phyloP scores from a whole-genome alignment of 768 basidiomycete species.

The Rubroboletus satanas region DNA sequence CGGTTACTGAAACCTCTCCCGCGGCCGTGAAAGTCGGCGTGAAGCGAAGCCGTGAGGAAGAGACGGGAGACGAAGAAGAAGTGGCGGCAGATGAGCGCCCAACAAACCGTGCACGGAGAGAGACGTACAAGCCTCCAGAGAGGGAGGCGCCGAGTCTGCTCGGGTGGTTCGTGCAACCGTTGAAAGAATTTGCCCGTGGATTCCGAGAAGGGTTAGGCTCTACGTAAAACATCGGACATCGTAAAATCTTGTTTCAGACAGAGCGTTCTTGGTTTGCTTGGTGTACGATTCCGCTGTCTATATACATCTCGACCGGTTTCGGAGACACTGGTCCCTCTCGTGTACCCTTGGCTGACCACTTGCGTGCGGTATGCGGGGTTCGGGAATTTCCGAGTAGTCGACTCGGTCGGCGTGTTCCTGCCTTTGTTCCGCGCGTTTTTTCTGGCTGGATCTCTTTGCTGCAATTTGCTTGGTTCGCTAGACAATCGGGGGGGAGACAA shows the following conservation, averaged over 20 bases:
- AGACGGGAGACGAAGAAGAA: conserved; percentile 32
- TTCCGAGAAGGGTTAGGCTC: conserved; percentile 56
- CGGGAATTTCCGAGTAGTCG: conserved; percentile 28
- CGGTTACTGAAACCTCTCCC: conserved; percentile 27
- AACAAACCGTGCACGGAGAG: conserved; percentile 50
- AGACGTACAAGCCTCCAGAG: conserved; percentile 41
- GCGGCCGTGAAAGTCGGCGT: conserved; percentile 26
- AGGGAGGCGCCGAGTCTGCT: conserved; percentile 45
- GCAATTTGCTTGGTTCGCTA: conserved; percentile 4
- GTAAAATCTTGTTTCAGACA: conserved; percentile 1
- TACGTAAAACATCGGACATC: conserved; percentile 13
- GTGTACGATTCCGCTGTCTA: conserved; percentile 10
- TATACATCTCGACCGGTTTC: conserved; percentile 1
- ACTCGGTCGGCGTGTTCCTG: conserved; percentile 7
- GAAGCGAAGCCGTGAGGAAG: conserved; percentile 51
- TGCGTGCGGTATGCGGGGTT: conserved; percentile 21
- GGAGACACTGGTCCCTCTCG: neutral
- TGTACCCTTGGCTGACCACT: conserved; percentile 9
- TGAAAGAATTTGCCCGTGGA: conserved; percentile 62
- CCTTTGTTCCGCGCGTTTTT: conserved; percentile 21
- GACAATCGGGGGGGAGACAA: conserved; percentile 9
- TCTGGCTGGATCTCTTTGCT: conserved; percentile 4
- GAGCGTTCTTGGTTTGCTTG: neutral
- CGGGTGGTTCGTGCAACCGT: conserved; percentile 60
- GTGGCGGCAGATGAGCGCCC: conserved; percentile 41